Evolutionary conservation across 2,329 filamentous ascomycete genomes (phyloP), one percentile per base, ranked within the genome.

Genomic region (Plenodomus tracheiphilus): DNA sequence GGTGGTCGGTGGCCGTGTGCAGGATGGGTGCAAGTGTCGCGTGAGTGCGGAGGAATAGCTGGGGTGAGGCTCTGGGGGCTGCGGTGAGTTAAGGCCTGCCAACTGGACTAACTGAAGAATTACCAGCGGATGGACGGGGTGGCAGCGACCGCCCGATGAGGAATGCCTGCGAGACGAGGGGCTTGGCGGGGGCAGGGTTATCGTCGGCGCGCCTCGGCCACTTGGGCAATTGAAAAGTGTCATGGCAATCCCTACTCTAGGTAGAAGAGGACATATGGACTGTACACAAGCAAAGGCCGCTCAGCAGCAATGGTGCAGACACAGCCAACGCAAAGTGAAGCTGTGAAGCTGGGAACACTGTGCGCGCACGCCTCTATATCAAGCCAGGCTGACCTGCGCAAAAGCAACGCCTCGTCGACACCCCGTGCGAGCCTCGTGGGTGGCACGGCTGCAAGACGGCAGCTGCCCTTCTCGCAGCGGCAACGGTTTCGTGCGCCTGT

Each of bases 61-160:
- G 47, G 47, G 43, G 51, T 53, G 56, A 55, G 49, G 54, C 49
- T 53, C 51, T 53, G 53, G 50, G 53, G 53, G 41, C 35, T 19
- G 44, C 40, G 50, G 42, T 54, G 53, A 53, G 56, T 56, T 48
- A 49, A 54, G 41, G 49, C 48, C 35, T 37, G 22, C 22, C 10
- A 25, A 25, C 22, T 25, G 5, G 22, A n/a, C n/a, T n/a, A 18
- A 20, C 35, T 37, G 51, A 43, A 41, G 45, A 50, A 56, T 58
- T 52, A 46, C 46, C 46, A 42, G 41, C 49, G 48, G 53, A 46
- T 38, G 49, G 28, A 32, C 9, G 13, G 8, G 28, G 6, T 32
- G 28, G 9, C 28, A 32, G 43, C 43, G 42, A 45, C 30, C 32
- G 35, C 22, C 42, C 42, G 42, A 39, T 30, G n/a, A 37, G 20